Evolutionary conservation across 495 filamentous ascomycete species (phyloP).

Genomic region (Penicillium coffeae): DNA sequence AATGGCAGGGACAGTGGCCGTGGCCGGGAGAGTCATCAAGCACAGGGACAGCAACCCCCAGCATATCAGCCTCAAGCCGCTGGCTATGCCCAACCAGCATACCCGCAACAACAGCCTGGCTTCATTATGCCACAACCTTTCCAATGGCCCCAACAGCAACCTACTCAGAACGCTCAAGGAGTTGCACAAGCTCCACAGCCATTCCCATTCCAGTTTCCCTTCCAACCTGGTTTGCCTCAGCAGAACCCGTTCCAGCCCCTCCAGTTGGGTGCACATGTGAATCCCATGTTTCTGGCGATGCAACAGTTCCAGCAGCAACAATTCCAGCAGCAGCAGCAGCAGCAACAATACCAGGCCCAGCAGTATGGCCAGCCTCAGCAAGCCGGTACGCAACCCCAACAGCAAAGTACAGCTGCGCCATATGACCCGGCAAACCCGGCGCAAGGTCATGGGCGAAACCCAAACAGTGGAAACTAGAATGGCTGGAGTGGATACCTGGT

Average conservation of each 20-base stretch:
- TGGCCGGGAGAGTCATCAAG: conserved; percentile 34
- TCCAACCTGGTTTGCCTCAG: conserved; percentile 27
- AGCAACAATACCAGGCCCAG: conserved; percentile 18
- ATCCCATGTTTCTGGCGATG: conserved; percentile 59
- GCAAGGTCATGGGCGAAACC: too few relatives aligned
- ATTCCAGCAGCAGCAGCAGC: conserved; percentile 34
- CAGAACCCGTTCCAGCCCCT: conserved; percentile 33
- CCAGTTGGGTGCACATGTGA: conserved; percentile 57
- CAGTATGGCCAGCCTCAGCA: conserved; percentile 41
- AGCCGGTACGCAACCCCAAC: conserved; percentile 36
- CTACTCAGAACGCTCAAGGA: conserved; percentile 31
- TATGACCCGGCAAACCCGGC: conserved; percentile 47
- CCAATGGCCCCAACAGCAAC: conserved; percentile 32
- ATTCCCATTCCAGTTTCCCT: conserved; percentile 35
- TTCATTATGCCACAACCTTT: conserved; percentile 31
- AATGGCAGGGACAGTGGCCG: conserved; percentile 47
- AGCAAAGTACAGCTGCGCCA: conserved; percentile 30
- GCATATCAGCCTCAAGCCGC: conserved; percentile 23
- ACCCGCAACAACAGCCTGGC: conserved; percentile 22
- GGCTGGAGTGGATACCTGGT: too few relatives aligned
- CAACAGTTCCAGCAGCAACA: conserved; percentile 42
- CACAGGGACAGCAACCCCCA: conserved; percentile 23
- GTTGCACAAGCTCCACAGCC: conserved; percentile 21
- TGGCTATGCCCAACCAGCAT: conserved; percentile 21
- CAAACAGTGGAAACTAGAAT: too few relatives aligned